A percentile compares a stretch with the other conserved stretches of the same genome.
phyloP scores from a whole-genome alignment of 768 basidiomycete genomes.

The Chlorophyllum brunneum region DNA sequence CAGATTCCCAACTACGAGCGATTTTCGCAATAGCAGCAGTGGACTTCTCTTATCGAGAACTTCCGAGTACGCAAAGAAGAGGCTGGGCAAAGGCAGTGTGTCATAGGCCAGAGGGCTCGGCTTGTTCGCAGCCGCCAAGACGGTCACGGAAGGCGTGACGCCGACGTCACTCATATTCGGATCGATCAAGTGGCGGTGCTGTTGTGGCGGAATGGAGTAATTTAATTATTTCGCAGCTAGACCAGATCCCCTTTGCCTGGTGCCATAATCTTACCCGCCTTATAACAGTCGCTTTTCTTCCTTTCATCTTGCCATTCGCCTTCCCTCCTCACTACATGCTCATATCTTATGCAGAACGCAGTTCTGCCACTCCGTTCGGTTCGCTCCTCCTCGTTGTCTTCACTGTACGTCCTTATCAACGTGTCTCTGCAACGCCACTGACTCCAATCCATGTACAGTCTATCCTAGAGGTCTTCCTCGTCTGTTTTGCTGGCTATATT shows the following conservation, averaged over 20 bases:
- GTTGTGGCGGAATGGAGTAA: not conserved
- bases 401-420: slow-evolving; percentile 34
- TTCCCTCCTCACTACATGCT: not conserved
- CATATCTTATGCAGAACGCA: not conserved
- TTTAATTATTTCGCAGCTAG: not conserved
- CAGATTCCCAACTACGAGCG: not conserved
- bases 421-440: slow-evolving; percentile 3
- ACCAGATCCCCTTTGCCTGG: not conserved
- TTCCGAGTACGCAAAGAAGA: not conserved
- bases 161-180: not conserved
- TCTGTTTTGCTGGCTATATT: slow-evolving; percentile 80
- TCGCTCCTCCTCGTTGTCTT: slow-evolving; percentile 55
- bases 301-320: not conserved
- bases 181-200: not conserved
- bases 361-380: slow-evolving; percentile 14
- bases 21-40: not conserved
- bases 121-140: not conserved
- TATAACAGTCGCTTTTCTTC: not conserved
- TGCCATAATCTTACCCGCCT: not conserved
- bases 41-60: no score
- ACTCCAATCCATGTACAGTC: slow-evolving; percentile 45
- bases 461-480: slow-evolving; percentile 82
- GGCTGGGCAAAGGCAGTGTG: not conserved
- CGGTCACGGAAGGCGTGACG: not conserved
- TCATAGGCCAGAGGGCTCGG: not conserved